These are phyloP conservation scores for Rhizopogon vulgaris DNA, from an alignment of 768 basidiomycete species.

Conservation along the genomic window DNA sequence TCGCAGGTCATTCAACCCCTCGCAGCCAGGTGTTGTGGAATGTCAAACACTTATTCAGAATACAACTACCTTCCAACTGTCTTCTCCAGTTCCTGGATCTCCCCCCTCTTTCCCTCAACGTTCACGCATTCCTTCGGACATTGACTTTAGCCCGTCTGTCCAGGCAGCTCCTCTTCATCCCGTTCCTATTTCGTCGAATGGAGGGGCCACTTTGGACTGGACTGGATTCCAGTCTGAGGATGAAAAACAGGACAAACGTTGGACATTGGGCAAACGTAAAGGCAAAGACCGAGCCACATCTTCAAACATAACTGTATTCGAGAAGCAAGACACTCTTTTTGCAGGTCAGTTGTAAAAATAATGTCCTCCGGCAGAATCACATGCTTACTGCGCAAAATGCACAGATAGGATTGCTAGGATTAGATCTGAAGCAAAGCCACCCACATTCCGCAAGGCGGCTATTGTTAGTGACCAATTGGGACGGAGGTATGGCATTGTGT, in stretches of 20 bases:
- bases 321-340: conserved; percentile 56
- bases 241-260: conserved; percentile 52
- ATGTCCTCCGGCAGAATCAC: conserved; percentile 3
- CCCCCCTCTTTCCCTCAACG: conserved; percentile 6
- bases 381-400: background rate
- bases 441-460: conserved; percentile 56
- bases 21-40: conserved; percentile 14
- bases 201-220: conserved; percentile 73
- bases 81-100: conserved; percentile 10
- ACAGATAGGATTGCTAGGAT: conserved; percentile 56
- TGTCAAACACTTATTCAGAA: conserved; percentile 18
- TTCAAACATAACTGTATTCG: conserved; percentile 37
- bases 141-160: conserved; percentile 69
- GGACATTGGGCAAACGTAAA: conserved; percentile 57
- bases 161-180: conserved; percentile 47
- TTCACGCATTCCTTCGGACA: conserved; percentile 31
- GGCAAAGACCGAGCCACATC: conserved; percentile 44
- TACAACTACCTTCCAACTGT: conserved; percentile 21
- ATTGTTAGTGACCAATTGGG: conserved; percentile 61
- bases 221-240: conserved; percentile 49
- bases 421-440: conserved; percentile 40
- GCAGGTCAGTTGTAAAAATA: conserved; percentile 35
- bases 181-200: conserved; percentile 62
- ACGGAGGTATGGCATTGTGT: conserved; percentile 57
- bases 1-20: conserved; percentile 30